Conservation (phyloP, 768 basidiomycete species). For the Gloeopeniophorella convolvens region DNA sequence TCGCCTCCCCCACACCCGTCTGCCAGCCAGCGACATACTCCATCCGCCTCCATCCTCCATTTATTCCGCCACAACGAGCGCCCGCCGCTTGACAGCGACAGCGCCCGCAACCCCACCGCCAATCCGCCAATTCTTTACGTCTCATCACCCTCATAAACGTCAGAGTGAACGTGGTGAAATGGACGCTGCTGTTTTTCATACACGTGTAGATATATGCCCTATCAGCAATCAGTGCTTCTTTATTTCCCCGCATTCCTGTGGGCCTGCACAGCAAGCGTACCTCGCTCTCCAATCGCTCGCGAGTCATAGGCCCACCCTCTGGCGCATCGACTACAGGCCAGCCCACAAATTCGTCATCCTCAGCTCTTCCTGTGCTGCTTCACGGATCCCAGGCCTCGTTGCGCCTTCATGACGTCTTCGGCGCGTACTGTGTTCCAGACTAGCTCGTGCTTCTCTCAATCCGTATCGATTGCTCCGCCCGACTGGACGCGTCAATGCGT, state of each 20-base stretch:
- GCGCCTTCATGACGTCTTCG: neutral
- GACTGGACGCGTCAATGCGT: neutral
- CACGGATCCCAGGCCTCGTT: constrained; percentile 7
- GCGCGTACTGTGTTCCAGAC: constrained; percentile 3
- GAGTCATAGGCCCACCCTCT: neutral
- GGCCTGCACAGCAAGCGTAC: neutral
- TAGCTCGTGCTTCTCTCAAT: constrained; percentile 7
- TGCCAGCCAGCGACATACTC: neutral
- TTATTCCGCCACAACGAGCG: neutral
- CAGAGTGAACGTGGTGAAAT: constrained; percentile 7
- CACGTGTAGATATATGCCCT: constrained; percentile 9
- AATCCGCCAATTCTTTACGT: too few species aligned
- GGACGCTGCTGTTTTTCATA: neutral
- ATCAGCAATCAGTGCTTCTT: constrained; percentile 14
- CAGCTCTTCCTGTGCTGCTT: neutral
- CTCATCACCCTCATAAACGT: constrained; percentile 1
- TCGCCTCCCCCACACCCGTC: neutral
- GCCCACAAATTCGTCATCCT: neutral
- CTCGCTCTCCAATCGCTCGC: neutral
- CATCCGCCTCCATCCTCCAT: neutral
- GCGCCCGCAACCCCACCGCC: too few species aligned
- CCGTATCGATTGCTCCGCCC: constrained; percentile 5
- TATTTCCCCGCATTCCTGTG: constrained; percentile 4
- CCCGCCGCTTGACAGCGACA: too few species aligned
- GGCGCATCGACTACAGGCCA: neutral